phyloP scores from a whole-genome alignment of 768 basidiomycete species.

The Sarcodon aspratus region DNA sequence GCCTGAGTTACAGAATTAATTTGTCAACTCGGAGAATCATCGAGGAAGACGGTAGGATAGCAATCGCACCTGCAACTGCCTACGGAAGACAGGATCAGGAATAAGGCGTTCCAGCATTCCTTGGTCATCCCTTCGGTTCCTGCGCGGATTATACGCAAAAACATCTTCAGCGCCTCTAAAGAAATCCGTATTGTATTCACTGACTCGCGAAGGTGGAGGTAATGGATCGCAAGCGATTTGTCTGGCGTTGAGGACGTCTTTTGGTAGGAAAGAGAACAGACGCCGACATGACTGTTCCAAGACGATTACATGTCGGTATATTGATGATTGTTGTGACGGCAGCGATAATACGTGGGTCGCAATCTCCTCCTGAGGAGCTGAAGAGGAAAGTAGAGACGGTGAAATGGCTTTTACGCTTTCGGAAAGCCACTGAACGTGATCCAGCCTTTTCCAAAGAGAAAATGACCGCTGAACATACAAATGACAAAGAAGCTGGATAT shows the following conservation, averaged over 20 bases:
- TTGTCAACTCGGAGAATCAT: neutral
- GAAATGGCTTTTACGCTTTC: slow-evolving; percentile 38
- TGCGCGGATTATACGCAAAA: slow-evolving; percentile 23
- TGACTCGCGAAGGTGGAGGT: slow-evolving; percentile 54
- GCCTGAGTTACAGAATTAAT: slow-evolving; percentile 18
- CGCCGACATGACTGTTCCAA: slow-evolving; percentile 41
- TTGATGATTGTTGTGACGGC: slow-evolving; percentile 31
- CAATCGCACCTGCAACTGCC: slow-evolving; percentile 40
- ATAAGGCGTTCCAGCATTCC: slow-evolving; percentile 43
- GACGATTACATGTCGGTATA: slow-evolving; percentile 74
- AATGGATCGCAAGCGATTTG: slow-evolving; percentile 78
- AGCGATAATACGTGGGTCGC: slow-evolving; percentile 27
- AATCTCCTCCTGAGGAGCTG: slow-evolving; percentile 21
- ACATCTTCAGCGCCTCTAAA: slow-evolving; percentile 56
- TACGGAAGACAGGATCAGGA: slow-evolving; percentile 44
- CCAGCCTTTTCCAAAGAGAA: slow-evolving; percentile 73
- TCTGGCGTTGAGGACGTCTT: slow-evolving; percentile 35
- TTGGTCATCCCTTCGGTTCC: slow-evolving; percentile 34
- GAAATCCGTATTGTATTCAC: slow-evolving; percentile 61
- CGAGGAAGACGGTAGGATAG: neutral
- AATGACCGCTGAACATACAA: slow-evolving; percentile 76
- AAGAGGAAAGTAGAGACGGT: slow-evolving; percentile 16
- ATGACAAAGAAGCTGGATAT: slow-evolving; percentile 74
- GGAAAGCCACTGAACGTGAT: slow-evolving; percentile 55
- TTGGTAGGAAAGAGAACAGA: slow-evolving; percentile 65